Percentiles rank a stretch among this genome's conserved stretches.
These are phyloP conservation scores for Panicum miliaceum DNA, from an alignment of 176 grass and related monocot genomes.

Conservation along the genomic window DNA sequence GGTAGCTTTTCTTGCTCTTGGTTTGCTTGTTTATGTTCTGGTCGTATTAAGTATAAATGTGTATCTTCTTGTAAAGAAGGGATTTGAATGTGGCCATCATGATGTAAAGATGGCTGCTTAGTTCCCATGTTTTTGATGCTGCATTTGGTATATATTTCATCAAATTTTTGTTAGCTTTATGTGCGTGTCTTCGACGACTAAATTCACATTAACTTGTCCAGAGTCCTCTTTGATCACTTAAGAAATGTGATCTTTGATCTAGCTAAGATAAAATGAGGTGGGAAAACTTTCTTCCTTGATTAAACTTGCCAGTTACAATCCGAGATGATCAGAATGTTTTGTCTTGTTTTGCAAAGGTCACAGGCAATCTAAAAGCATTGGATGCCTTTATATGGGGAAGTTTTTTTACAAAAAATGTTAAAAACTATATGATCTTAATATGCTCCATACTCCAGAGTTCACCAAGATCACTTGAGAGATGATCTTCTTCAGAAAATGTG, in stretches of 20 bases:
- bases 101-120: slow-evolving; percentile 52
- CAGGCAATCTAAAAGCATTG: background rate
- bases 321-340: background rate
- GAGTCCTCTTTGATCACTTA: background rate
- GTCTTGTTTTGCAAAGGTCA: slow-evolving; percentile 18
- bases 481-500: background rate
- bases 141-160: slow-evolving; percentile 56
- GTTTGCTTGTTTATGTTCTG: slow-evolving; percentile 34
- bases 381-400: background rate
- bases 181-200: background rate
- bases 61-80: slow-evolving; percentile 58
- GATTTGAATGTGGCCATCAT: slow-evolving; percentile 50
- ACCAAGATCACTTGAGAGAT: background rate
- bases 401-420: background rate
- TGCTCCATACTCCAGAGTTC: background rate
- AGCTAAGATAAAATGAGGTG: background rate
- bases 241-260: background rate
- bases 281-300: background rate
- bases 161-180: slow-evolving; percentile 25
- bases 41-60: slow-evolving; percentile 44
- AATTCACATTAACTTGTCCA: slow-evolving; percentile 22
- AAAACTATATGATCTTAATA: background rate
- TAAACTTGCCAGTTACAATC: background rate
- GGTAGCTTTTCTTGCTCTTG: slow-evolving; percentile 55
- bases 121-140: slow-evolving; percentile 54